These are phyloP conservation scores for Draba incana DNA, from an alignment of 345 rosid species.

Conservation along the genomic window DNA sequence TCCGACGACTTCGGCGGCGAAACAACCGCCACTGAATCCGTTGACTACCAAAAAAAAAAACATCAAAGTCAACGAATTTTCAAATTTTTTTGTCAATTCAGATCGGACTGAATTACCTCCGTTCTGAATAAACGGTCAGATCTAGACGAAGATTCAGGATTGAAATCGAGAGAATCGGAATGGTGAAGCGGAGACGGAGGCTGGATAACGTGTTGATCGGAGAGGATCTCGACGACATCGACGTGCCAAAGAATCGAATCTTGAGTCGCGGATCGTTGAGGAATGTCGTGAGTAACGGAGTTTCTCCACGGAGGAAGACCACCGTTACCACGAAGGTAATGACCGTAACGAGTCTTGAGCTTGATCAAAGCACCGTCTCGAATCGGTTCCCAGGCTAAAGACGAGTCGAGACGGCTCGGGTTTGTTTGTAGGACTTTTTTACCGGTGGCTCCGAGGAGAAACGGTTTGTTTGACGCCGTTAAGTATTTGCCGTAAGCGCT, in stretches of 20 bases:
- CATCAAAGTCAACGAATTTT: slow-evolving; percentile 30
- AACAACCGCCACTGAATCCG: slow-evolving; percentile 54
- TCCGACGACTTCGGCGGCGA: slow-evolving; percentile 74
- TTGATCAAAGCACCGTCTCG: slow-evolving; percentile 51
- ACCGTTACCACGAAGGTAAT: slow-evolving; percentile 73
- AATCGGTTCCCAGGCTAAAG: slow-evolving; percentile 78
- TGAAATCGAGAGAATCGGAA: slow-evolving; percentile 59
- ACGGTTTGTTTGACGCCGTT: slow-evolving; percentile 80
- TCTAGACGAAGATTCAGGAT: slow-evolving; percentile 54
- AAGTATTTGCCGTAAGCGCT: slow-evolving; percentile 70
- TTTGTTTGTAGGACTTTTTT: slow-evolving; percentile 62
- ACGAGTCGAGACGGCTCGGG: slow-evolving; percentile 60
- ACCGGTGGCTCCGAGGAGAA: slow-evolving; percentile 81
- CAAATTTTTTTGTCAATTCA: not conserved
- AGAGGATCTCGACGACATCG: slow-evolving; percentile 56
- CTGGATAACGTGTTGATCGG: slow-evolving; percentile 15
- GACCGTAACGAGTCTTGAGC: slow-evolving; percentile 68
- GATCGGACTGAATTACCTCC: too few species aligned
- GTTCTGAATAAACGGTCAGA: slow-evolving; percentile 62
- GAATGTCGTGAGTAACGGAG: slow-evolving; percentile 81
- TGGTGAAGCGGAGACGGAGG: slow-evolving; percentile 48
- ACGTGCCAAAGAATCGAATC: slow-evolving; percentile 85
- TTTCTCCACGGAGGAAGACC: slow-evolving; percentile 84
- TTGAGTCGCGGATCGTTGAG: slow-evolving; percentile 63
- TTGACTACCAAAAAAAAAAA: slow-evolving; percentile 56